Evolutionary conservation across 345 rosid species (phyloP), one percentile per base, ranked within the genome.

Genomic region (Raphanus raphanistrum): DNA sequence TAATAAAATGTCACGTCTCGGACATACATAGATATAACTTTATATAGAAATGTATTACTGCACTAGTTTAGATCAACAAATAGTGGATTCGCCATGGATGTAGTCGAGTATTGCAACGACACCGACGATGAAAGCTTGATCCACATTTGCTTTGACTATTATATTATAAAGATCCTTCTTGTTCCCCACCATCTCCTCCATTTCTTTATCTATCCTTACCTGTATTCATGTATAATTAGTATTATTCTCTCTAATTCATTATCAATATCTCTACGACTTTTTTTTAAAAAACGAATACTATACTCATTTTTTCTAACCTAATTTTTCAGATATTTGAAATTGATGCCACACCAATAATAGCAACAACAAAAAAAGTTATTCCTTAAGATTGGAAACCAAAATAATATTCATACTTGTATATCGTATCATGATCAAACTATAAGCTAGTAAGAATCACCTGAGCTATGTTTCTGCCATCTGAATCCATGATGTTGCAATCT

Each of bases 11-110:
- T 38, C 45, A 38, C 45, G 45, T 38, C 45, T 38, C 3, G 45
- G 45, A 9, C 43, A 36, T 38, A 9, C 7, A 38, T 38, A 36
- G 41, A 36, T 8, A 36, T 36, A 8, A 8, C 8, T 9, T 9
- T 8, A 38, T 38, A 48, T 43, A 43, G 50, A 12, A n/a, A 48
- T 48, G 17, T n/a, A 48, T 4, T 48, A 6, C 7, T 50, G 10
- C 25, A 4, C 21, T 21, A 12, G 21, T 3, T 8, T 5, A 11
- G 27, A 13, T 28, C 5, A 85, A 78, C 94, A 90, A 8, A 79
- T 72, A 10, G 97, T 94, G 2, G 96, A 94, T 84, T 89, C 94
- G 41, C 90, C 93, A 55, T 89, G 68, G 15, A 92, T 88, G 50
- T 89, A 80, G 72, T 92, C 97, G 27, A 92, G 87, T 59, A 87